Evolutionary conservation across 2,329 filamentous ascomycete genomes (phyloP).

Genomic region (Leptodontidium sp.): DNA sequence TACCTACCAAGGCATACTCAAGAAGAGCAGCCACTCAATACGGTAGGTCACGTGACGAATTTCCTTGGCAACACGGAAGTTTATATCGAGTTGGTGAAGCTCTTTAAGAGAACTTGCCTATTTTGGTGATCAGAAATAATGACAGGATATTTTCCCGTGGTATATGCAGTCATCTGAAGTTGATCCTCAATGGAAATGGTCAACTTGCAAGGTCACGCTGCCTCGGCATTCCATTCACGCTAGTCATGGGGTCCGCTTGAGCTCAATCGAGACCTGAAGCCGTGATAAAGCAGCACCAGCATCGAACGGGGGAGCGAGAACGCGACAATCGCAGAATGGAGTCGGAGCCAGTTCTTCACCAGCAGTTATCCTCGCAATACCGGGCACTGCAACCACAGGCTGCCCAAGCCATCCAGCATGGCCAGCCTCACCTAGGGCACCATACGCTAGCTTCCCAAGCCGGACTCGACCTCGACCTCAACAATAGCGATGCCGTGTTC

Average conservation of each 20-base stretch:
- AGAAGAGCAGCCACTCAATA: too few relatives aligned
- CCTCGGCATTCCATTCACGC: background rate
- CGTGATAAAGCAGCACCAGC: constrained; percentile 41
- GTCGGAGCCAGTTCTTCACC: constrained; percentile 44
- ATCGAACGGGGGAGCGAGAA: constrained; percentile 33
- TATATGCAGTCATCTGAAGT: background rate
- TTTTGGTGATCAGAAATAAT: background rate
- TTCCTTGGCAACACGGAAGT: too few relatives aligned
- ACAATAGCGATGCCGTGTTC: constrained; percentile 50
- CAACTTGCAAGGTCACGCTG: constrained; percentile 2
- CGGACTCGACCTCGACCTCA: constrained; percentile 52
- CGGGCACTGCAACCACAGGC: constrained; percentile 45
- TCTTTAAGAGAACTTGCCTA: too few relatives aligned
- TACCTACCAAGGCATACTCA: too few relatives aligned
- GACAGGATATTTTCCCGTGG: background rate
- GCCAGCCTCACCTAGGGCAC: constrained; percentile 44
- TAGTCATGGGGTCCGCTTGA: background rate
- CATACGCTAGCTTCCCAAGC: constrained; percentile 48
- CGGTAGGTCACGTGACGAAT: background rate
- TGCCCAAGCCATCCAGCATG: constrained; percentile 46
- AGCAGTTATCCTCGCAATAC: constrained; percentile 44
- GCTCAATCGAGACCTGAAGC: background rate
- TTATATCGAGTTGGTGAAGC: too few relatives aligned
- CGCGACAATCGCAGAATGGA: constrained; percentile 42
- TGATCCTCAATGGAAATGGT: background rate